Evolutionary conservation across 495 filamentous ascomycete species (phyloP).

Genomic region (Neurospora terricola): DNA sequence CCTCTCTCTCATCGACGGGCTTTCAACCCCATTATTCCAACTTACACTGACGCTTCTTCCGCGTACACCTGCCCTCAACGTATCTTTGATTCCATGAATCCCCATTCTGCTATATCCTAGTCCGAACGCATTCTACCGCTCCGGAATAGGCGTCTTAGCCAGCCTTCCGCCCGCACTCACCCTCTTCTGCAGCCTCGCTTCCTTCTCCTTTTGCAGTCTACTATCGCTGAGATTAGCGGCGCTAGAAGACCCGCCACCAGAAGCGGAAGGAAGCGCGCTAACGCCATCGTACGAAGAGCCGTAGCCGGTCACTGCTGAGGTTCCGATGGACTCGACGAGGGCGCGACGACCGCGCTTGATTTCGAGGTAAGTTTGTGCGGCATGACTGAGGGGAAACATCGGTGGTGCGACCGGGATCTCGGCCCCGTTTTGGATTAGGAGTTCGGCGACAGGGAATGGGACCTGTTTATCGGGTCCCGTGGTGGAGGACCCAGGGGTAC

Average conservation of each 20-base stretch:
- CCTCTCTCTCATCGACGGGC: background rate
- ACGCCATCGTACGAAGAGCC: slow-evolving; percentile 15
- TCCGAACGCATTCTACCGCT: slow-evolving; percentile 29
- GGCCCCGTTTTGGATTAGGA: slow-evolving; percentile 89
- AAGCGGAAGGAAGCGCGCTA: slow-evolving; percentile 10
- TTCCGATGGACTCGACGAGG: slow-evolving; percentile 26
- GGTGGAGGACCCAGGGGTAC: background rate
- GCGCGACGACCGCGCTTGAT: slow-evolving; percentile 54
- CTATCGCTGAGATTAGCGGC: slow-evolving; percentile 22
- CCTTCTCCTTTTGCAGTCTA: slow-evolving; percentile 39
- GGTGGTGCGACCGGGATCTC: slow-evolving; percentile 60
- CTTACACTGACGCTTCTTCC: background rate
- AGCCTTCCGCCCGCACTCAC: slow-evolving; percentile 51
- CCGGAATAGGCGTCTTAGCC: slow-evolving; percentile 47
- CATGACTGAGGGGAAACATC: slow-evolving; percentile 50
- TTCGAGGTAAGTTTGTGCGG: slow-evolving; percentile 75
- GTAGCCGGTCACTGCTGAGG: background rate
- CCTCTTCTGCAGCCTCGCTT: slow-evolving; percentile 49
- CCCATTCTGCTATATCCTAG: background rate
- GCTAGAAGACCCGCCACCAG: background rate
- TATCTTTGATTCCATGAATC: background rate
- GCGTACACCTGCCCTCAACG: background rate
- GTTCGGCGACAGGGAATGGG: slow-evolving; percentile 79
- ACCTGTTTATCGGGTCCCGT: slow-evolving; percentile 27
- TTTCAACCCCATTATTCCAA: background rate